A percentile compares a stretch with the other conserved stretches of the same genome.
phyloP scores from a whole-genome alignment of 345 rosid species.

The Citrus medica region DNA sequence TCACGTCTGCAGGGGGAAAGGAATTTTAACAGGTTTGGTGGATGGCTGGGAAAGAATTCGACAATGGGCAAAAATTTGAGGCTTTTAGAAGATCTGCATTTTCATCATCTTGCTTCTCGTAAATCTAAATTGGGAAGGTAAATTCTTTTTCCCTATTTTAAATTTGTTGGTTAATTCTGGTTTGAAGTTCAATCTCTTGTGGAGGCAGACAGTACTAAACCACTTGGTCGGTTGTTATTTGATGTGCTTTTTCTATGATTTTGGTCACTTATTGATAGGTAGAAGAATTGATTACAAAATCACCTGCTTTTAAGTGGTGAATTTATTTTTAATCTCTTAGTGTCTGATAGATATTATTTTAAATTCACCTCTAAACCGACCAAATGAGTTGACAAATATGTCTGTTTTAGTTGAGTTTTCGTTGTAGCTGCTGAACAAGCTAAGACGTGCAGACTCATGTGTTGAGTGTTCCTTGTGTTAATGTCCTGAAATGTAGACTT shows the following conservation, averaged over 20 bases:
- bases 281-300: neutral
- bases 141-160: neutral
- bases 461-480: neutral
- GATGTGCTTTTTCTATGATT: neutral
- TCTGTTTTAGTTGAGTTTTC: neutral
- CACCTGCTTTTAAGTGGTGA: neutral
- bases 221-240: neutral
- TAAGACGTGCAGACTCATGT: neutral
- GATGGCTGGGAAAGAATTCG: constrained; percentile 97
- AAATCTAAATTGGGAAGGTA: constrained; percentile 86
- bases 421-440: neutral
- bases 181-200: neutral
- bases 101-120: constrained; percentile 91
- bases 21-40: constrained; percentile 93
- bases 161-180: neutral
- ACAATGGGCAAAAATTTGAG: constrained; percentile 75
- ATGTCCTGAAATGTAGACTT: neutral
- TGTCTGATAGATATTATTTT: neutral
- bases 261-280: neutral
- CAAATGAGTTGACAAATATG: neutral
- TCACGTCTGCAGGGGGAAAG: constrained; percentile 76
- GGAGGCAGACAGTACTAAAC: neutral
- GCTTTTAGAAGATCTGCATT: constrained; percentile 89
- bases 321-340: neutral
- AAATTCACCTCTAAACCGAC: neutral